Conservation (phyloP, 2,329 filamentous ascomycete species). For the Annulohypoxylon truncatum region DNA sequence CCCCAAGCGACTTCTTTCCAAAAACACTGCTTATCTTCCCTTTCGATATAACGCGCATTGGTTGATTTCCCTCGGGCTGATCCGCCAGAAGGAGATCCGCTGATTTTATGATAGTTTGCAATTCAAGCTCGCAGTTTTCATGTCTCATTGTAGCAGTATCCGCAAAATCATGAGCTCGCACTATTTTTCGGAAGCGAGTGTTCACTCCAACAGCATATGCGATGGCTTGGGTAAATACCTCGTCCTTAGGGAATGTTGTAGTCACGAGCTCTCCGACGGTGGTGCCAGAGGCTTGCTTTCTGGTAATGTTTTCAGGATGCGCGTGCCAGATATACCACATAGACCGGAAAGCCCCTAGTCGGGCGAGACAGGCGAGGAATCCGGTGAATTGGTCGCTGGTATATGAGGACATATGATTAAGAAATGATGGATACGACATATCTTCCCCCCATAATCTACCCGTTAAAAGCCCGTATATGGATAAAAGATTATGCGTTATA, state of each 20-base stretch:
- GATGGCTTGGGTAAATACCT: constrained; percentile 20
- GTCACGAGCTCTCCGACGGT: background rate
- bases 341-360: constrained; percentile 47
- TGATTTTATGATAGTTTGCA: constrained; percentile 38
- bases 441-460: constrained; percentile 38
- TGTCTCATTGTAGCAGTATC: constrained; percentile 8
- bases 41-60: background rate
- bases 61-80: no score
- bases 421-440: constrained; percentile 23
- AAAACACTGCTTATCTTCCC: constrained; percentile 15
- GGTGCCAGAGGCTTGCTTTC: background rate
- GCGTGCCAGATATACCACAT: constrained; percentile 46
- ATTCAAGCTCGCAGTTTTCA: constrained; percentile 43
- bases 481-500: constrained; percentile 22
- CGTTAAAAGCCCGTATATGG: constrained; percentile 44
- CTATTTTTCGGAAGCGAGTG: constrained; percentile 12
- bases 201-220: constrained; percentile 6
- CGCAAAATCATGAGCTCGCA: constrained; percentile 19
- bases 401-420: background rate
- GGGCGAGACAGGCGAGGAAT: constrained; percentile 43
- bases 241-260: background rate
- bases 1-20: background rate
- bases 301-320: background rate
- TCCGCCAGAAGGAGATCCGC: constrained; percentile 20
- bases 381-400: background rate